These are phyloP conservation scores for Setaria italica DNA, from an alignment of 202 grass and related monocot genomes.

Conservation along the genomic window DNA sequence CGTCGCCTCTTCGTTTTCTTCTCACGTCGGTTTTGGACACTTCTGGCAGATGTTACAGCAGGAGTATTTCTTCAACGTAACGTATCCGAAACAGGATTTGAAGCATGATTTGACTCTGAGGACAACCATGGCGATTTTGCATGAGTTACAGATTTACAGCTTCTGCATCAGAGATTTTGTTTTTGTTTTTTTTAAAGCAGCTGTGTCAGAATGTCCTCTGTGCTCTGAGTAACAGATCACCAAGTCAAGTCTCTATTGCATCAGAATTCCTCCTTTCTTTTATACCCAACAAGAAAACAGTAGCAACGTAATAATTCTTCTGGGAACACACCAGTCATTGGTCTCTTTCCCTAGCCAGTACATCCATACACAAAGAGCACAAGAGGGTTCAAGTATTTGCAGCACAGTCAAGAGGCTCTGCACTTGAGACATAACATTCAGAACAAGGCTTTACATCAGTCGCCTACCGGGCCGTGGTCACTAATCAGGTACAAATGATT, in stretches of 20 bases:
- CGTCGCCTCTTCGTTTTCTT: constrained; percentile 10
- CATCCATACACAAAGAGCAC: not conserved
- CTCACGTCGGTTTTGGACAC: not conserved
- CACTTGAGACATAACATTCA: not conserved
- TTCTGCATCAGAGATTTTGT: not conserved
- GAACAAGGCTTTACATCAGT: not conserved
- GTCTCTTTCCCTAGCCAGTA: not conserved
- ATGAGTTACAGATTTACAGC: not conserved
- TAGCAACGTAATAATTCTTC: not conserved
- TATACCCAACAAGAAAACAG: not conserved
- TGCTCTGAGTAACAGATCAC: not conserved
- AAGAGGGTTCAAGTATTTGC: not conserved
- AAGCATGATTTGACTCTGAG: not conserved
- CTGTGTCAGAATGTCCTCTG: not conserved
- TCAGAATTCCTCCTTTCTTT: not conserved
- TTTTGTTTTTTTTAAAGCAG: not conserved
- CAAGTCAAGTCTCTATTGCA: not conserved
- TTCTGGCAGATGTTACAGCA: not conserved
- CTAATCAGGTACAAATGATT: not conserved
- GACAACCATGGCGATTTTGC: not conserved
- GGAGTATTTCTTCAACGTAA: not conserved
- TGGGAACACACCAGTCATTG: not conserved
- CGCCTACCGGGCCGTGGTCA: not conserved
- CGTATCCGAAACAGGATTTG: not conserved
- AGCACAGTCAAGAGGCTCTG: not conserved